Evolutionary conservation across 2,329 filamentous ascomycete genomes (phyloP), one percentile per base, ranked within the genome.

Genomic region (Aspergillus ruber): DNA sequence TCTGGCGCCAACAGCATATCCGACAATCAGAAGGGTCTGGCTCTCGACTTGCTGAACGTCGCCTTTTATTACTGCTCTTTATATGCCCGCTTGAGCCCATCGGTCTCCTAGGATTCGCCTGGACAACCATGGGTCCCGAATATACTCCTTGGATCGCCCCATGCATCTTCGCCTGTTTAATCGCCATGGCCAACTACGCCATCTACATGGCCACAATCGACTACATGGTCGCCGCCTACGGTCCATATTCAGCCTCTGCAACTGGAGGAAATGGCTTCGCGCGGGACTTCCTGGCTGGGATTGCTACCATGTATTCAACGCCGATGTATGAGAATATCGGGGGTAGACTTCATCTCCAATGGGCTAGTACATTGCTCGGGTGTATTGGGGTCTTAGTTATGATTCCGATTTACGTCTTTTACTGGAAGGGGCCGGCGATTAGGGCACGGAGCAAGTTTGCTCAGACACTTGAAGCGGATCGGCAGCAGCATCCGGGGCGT

Each of bases 171-270:
- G 75, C 76, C 2, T 59, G 69, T 4, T 61, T 82, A n/a, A 78
- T 85, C 47, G 82, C 79, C 2, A 77, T 85, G 46, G 81, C 81
- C 6, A 85, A 85, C 54, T 35, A 23, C 5, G 39, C 39, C 25
- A 81, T 82, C 27, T 83, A 84, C 58, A 80, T 82, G 74, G 77
- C 79, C 7, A 82, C 80, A 1, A 82, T 85, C 56, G 82, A 85
- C 60, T 85, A 84, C 64, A 83, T 83, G 76, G 80, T 85, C 43
- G 81, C 79, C 18, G 76, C 80, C 0, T 86, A 85, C 57, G 82
- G 81, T 0, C 75, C 77, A 0, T 84, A 81, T 59, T 74, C 82
- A 0, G 81, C 82, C 12, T 83, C 80, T 0, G 82, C 82, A 2
- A 84, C 81, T 0, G 82, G 82, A 18, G 81, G 82, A 7, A 85